Evolutionary conservation across 805 yeast species (phyloP), one percentile per base, ranked within the genome.

Genomic region (Spencermartinsiella europaea): DNA sequence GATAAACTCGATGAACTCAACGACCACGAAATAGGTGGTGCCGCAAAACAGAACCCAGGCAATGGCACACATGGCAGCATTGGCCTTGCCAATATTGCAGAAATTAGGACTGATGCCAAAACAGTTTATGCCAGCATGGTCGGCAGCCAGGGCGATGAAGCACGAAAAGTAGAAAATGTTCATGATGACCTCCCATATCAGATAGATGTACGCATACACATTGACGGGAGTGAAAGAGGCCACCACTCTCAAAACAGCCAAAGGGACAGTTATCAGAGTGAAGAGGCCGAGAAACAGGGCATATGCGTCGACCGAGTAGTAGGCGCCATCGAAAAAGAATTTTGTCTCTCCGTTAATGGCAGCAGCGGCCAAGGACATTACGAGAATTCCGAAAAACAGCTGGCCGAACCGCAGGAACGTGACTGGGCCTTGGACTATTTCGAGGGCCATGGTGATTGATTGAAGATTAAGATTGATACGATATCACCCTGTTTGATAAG

Each of bases 51-150:
- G 25, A 3, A 38, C 37, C 55, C 55, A 53, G 19, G 45, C 10
- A 28, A 53, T n/a, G 16, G 53, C 55, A n/a, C 47, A 48, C 34
- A 53, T 42, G 22, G 53, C 55, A 22, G 45, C 38, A 17, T 45
- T 42, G 22, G 55, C 56, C 51, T 53, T 53, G 17, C 50, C 51
- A 19, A 48, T 38, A 20, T 37, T 20, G 48, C 56, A 53, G 42
- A 17, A 42, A 19, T 42, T 40, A 4, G 19, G 17, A 27, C 12
- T 19, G 34, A 22, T 19, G 34, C 34, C 33, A 27, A 22, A 38
- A 20, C 42, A 38, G 5, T 15, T 4, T 12, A 12, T 14, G 22
- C 31, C 31, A 14, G 39, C 45, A 21, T 42, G 44, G 21, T 17
- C 17, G 17, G 22, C 42, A 3, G 45, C 45, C 7, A 45, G 44